Base-by-base conservation (phyloP, 2,329 filamentous ascomycete species). In the Gnomoniopsis smithogilvyi region DNA sequence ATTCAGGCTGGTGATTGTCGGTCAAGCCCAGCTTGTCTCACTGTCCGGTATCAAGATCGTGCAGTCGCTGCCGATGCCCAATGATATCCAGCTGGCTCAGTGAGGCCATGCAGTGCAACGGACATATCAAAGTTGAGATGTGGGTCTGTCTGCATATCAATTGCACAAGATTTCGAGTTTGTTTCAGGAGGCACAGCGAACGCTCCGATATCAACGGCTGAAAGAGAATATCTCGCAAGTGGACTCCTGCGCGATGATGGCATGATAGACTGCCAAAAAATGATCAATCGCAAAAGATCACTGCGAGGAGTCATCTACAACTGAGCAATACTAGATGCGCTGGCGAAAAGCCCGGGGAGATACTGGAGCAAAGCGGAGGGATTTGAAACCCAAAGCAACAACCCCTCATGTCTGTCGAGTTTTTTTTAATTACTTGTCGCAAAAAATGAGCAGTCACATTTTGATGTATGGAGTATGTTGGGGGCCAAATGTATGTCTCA, bases 241-340 rank as follows among this genome's bases (percentile, higher is more conserved):
- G 12, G 41, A n/a, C 15, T 21, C 38, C 36, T 54, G 51, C 51
- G 24, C 38, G 51, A 33, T 54, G 51, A 54, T 54, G 51, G 24
- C 51, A 54, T 54, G 11, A 24, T 26, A 17, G 38, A 19, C 15
- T 45, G 19, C 41, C 19, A 45, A 19, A n/a, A 21, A 21, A 10
- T 45, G 41, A 45, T 45, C 36, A 41, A 41, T 41, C 36, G 36
- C 36, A 41, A 41, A 41, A 4, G 12, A 41, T n/a, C 36, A 41
- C 36, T 3, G 36, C 17, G 36, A 7, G 36, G 36, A 41, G 36
- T 4, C 36, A 41, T 14, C 7, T 41, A 10, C 8, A 30, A 30
- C 4, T 30, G 26, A 30, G 26, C 26, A 30, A 30, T 30, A 8
- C 26, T 30, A 30, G n/a, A n/a, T 12, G 17, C 36, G 12, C 12